Conservation (phyloP, 345 rosid species). For the Rhizophora mangle region DNA sequence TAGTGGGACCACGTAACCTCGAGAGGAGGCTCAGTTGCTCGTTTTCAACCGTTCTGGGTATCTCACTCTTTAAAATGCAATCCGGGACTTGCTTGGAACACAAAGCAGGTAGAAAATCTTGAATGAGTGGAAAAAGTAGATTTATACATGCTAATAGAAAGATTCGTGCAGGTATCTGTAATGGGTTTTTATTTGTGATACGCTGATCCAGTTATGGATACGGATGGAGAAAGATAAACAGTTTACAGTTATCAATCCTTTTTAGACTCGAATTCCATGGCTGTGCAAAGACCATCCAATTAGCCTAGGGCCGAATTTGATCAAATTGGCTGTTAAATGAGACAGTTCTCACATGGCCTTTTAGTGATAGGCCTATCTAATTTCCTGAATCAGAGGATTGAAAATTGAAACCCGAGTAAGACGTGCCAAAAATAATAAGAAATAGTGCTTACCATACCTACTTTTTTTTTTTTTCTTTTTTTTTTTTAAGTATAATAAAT, state of each 20-base stretch:
- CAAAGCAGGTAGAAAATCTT: constrained; percentile 9
- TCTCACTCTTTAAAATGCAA: background rate
- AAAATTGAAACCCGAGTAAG: constrained; percentile 1
- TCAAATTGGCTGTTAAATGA: background rate
- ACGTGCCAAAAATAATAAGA: constrained; percentile 6
- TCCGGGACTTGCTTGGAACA: background rate
- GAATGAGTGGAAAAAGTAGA: background rate
- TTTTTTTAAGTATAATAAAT: background rate
- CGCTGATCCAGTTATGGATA: background rate
- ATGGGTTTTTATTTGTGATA: background rate
- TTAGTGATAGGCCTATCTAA: constrained; percentile 2
- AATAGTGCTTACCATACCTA: background rate
- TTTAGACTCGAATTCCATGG: background rate
- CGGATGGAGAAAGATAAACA: background rate
- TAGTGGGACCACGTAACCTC: background rate
- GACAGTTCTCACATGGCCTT: constrained; percentile 12
- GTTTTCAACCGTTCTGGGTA: too few relatives aligned
- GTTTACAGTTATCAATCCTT: background rate
- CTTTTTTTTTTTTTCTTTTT: background rate
- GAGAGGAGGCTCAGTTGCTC: too few relatives aligned
- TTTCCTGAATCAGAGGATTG: constrained; percentile 11
- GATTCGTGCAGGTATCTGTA: background rate
- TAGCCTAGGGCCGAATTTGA: background rate
- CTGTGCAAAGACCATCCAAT: background rate
- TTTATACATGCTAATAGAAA: background rate